Percentiles rank a stretch among this genome's conserved stretches.
phyloP scores from a whole-genome alignment of 2,329 filamentous ascomycete species.

The Fusarium agapanthi region DNA sequence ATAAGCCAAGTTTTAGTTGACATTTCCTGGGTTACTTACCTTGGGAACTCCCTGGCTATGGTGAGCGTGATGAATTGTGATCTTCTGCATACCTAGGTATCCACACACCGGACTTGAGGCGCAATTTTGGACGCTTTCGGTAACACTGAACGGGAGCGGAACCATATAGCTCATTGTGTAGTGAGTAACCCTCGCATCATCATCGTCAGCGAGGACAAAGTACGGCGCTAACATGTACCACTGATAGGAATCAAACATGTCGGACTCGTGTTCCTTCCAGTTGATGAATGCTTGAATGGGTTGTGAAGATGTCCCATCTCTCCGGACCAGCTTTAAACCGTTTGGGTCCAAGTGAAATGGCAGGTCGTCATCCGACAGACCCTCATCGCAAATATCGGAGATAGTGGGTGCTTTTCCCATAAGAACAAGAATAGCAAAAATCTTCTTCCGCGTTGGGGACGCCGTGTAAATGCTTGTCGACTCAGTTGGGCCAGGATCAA shows the following conservation, averaged over 20 bases:
- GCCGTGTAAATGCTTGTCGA: too few species aligned
- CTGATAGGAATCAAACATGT: not conserved
- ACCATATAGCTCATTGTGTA: not conserved
- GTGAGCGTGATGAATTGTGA: not conserved
- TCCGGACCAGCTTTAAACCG: not conserved
- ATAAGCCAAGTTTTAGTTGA: not conserved
- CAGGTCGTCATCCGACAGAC: too few species aligned
- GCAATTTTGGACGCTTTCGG: not conserved
- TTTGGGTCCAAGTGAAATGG: not conserved
- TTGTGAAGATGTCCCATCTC: not conserved
- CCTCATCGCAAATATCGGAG: too few species aligned
- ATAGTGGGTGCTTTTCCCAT: too few species aligned
- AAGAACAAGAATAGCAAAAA: too few species aligned
- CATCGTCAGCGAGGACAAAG: not conserved
- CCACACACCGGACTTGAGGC: not conserved
- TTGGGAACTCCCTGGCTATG: not conserved
- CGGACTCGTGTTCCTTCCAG: not conserved
- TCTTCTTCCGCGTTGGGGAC: too few species aligned
- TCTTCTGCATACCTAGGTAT: not conserved
- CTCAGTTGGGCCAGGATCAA: too few species aligned
- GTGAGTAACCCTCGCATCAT: not conserved
- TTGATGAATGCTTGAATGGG: not conserved
- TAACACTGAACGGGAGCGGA: not conserved
- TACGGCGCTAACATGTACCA: not conserved
- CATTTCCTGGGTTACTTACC: not conserved